Evolutionary conservation across 192 early-diverging fungal species (phyloP).

Genomic region (Coemansia asiatica): DNA sequence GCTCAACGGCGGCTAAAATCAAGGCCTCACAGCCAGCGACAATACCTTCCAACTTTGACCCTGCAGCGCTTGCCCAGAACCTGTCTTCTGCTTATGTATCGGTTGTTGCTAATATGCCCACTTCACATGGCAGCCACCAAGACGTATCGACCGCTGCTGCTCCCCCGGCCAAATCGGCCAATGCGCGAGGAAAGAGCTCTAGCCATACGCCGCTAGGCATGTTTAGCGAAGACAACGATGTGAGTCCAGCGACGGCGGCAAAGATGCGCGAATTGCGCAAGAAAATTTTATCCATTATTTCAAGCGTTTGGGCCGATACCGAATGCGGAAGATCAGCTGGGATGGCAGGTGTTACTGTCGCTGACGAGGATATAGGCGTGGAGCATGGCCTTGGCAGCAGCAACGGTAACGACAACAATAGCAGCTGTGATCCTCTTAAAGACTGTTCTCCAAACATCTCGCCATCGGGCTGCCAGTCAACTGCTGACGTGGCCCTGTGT

Average conservation of each 20-base stretch:
- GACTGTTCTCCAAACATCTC: background rate
- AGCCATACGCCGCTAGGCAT: conserved; percentile 28
- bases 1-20: conserved; percentile 3
- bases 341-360: conserved; percentile 47
- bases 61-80: conserved; percentile 33
- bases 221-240: background rate
- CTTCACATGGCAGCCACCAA: background rate
- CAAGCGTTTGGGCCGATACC: conserved; percentile 53
- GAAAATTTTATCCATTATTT: conserved; percentile 42
- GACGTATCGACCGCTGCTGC: background rate
- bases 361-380: conserved; percentile 21
- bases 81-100: conserved; percentile 53
- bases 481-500: background rate
- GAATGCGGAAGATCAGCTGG: conserved; percentile 51
- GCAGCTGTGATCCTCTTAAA: too few relatives aligned
- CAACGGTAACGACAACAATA: background rate
- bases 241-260: conserved; percentile 7
- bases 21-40: background rate
- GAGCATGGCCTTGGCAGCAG: background rate
- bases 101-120: conserved; percentile 24
- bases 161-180: conserved; percentile 12
- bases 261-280: conserved; percentile 42
- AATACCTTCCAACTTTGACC: conserved; percentile 34
- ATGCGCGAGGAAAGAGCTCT: conserved; percentile 44
- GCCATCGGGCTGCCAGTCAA: background rate